Conservation (phyloP, 2,329 filamentous ascomycete genomes). For the Scopulariopsis brevicaulis region DNA sequence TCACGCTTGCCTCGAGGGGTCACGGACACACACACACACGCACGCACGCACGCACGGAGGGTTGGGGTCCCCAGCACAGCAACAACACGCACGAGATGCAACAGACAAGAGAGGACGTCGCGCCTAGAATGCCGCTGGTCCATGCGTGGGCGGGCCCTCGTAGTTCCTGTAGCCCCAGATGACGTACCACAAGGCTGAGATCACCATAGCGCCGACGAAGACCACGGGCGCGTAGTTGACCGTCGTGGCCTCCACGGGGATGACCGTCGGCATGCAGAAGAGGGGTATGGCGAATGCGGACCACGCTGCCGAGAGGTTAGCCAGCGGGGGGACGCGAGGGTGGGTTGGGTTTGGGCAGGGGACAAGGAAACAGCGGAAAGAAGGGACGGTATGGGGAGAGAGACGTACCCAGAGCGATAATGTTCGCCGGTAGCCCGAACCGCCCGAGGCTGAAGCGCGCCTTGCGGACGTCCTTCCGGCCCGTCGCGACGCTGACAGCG, state of each 20-base stretch:
- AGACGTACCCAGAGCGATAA: constrained; percentile 47
- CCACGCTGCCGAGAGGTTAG: constrained; percentile 37
- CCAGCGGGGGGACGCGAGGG: background rate
- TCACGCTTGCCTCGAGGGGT: background rate
- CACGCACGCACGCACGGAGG: background rate
- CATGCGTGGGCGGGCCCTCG: constrained; percentile 44
- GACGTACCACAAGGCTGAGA: constrained; percentile 57
- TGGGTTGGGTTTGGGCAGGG: background rate
- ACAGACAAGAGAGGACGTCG: background rate
- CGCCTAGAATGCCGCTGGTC: background rate
- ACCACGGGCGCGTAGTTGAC: constrained; percentile 73
- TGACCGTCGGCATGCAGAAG: constrained; percentile 60
- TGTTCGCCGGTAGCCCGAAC: constrained; percentile 51
- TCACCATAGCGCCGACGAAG: constrained; percentile 51
- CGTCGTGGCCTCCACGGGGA: constrained; percentile 45
- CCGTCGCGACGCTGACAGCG: constrained; percentile 47
- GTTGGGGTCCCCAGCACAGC: background rate
- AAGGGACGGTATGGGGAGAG: background rate
- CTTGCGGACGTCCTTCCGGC: constrained; percentile 45
- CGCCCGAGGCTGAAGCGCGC: constrained; percentile 50
- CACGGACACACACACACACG: background rate
- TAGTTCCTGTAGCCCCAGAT: constrained; percentile 61
- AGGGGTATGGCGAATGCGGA: constrained; percentile 57
- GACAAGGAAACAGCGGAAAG: background rate
- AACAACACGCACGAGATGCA: background rate